phyloP scores from a whole-genome alignment of 2,329 filamentous ascomycete genomes.

The Onygenales sp. region DNA sequence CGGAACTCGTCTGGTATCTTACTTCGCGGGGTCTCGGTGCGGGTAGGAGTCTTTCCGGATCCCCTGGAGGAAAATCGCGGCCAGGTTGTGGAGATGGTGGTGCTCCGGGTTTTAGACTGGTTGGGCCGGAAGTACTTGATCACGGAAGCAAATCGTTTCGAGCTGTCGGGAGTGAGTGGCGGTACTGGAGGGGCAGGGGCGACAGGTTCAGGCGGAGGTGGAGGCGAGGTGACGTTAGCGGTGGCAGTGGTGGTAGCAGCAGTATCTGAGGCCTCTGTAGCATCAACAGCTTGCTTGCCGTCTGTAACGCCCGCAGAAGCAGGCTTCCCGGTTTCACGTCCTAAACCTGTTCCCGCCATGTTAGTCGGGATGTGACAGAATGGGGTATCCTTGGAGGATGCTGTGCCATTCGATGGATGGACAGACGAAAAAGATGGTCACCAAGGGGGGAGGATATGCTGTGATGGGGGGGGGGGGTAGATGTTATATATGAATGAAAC shows the following conservation, averaged over 20 bases:
- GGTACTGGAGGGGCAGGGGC: not conserved
- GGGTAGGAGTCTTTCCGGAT: not conserved
- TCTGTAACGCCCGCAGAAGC: not conserved
- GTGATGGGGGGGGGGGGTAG: too few relatives aligned
- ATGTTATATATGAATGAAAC: not conserved
- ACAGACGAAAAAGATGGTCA: not conserved
- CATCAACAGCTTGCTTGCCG: not conserved
- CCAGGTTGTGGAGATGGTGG: slow-evolving; percentile 3
- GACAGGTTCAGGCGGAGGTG: too few relatives aligned
- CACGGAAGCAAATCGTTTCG: slow-evolving; percentile 11
- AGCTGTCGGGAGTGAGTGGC: slow-evolving; percentile 4
- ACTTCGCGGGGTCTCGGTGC: not conserved
- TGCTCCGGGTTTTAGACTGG: slow-evolving; percentile 2
- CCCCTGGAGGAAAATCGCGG: not conserved
- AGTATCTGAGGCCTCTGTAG: not conserved
- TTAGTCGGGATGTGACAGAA: not conserved
- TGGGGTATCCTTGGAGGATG: not conserved
- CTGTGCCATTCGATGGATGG: not conserved
- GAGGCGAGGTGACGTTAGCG: too few relatives aligned
- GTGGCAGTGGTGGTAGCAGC: not conserved
- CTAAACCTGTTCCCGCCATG: slow-evolving; percentile 1
- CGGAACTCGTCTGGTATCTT: slow-evolving; percentile 1
- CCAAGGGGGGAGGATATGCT: not conserved
- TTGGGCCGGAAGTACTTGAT: slow-evolving; percentile 11
- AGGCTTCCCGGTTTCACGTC: not conserved